Conservation (phyloP, 352 stramenopile genomes). For the Pythium grandisporangium region DNA sequence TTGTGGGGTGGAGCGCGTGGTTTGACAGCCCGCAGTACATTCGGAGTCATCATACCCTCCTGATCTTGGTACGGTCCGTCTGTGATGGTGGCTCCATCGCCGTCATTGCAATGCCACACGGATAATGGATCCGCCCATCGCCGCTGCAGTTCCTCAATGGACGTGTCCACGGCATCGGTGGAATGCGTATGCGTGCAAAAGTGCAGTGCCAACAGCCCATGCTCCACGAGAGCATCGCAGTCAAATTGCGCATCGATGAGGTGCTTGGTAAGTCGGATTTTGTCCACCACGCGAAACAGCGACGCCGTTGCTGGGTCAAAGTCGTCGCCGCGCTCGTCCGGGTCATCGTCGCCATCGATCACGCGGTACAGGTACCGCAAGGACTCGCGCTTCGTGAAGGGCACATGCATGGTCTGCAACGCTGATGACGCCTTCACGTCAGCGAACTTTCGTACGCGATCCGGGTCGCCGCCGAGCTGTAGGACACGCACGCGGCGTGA, state of each 20-base stretch:
- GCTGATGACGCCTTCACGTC: constrained; percentile 8
- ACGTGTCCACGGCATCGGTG: constrained; percentile 59
- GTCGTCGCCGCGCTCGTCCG: no score
- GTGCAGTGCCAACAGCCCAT: constrained; percentile 37
- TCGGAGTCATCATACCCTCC: no score
- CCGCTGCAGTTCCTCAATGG: constrained; percentile 37
- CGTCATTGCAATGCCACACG: no score
- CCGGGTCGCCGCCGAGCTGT: constrained; percentile 20
- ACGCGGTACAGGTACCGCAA: constrained; percentile 64
- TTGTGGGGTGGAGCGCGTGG: constrained; percentile 5
- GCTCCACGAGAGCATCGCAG: constrained; percentile 48
- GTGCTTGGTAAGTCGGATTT: constrained; percentile 66
- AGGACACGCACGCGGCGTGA: constrained; percentile 53
- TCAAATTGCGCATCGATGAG: constrained; percentile 68
- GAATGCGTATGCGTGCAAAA: constrained; percentile 45
- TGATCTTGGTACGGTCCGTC: no score
- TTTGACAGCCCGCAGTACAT: constrained; percentile 13
- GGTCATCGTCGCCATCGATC: constrained; percentile 33
- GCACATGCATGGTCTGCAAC: constrained; percentile 18
- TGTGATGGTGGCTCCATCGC: no score
- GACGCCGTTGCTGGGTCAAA: no score
- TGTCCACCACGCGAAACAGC: constrained; percentile 68
- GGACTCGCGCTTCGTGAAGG: constrained; percentile 35
- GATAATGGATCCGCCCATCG: constrained; percentile 38
- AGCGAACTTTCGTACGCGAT: no score